These are phyloP conservation scores for Apostasia shenzhenica DNA, from an alignment of 106 monocot genomes.

Conservation along the genomic window DNA sequence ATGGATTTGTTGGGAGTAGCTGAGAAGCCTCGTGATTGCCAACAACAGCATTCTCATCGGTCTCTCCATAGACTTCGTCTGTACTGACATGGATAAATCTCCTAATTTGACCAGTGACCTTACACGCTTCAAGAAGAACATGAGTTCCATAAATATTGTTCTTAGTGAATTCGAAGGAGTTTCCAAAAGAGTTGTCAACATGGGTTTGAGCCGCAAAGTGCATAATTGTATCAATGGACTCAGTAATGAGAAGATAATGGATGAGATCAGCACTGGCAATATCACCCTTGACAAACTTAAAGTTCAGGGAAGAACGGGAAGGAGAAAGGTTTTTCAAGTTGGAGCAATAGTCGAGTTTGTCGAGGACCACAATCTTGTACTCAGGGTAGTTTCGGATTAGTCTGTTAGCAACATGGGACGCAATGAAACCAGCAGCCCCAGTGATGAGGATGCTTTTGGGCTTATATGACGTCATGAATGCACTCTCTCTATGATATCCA, in stretches of 20 bases:
- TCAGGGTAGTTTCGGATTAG: constrained; percentile 28
- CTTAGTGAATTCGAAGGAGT: constrained; percentile 35
- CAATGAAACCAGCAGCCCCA: constrained; percentile 32
- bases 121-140: constrained; percentile 35
- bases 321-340: constrained; percentile 27
- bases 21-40: constrained; percentile 35
- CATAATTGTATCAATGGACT: constrained; percentile 32
- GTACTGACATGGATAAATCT: constrained; percentile 38
- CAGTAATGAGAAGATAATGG: constrained; percentile 25
- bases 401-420: constrained; percentile 29
- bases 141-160: constrained; percentile 34
- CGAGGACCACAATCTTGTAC: constrained; percentile 31
- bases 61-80: constrained; percentile 33
- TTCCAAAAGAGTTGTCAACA: constrained; percentile 31
- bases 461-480: constrained; percentile 12
- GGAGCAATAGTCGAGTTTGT: constrained; percentile 35
- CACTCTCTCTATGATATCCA: neutral
- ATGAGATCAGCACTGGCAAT: constrained; percentile 28
- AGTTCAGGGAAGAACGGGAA: constrained; percentile 22
- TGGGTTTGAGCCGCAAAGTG: constrained; percentile 33
- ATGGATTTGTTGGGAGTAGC: constrained; percentile 28
- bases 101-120: constrained; percentile 25
- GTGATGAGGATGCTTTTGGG: constrained; percentile 36
- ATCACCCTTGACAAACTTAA: constrained; percentile 34
- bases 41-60: constrained; percentile 27